A percentile compares a stretch with the other conserved stretches of the same genome.
Evolutionary conservation across 75 land plant species (phyloP).

Genomic region (Ceratopteris richardii): DNA sequence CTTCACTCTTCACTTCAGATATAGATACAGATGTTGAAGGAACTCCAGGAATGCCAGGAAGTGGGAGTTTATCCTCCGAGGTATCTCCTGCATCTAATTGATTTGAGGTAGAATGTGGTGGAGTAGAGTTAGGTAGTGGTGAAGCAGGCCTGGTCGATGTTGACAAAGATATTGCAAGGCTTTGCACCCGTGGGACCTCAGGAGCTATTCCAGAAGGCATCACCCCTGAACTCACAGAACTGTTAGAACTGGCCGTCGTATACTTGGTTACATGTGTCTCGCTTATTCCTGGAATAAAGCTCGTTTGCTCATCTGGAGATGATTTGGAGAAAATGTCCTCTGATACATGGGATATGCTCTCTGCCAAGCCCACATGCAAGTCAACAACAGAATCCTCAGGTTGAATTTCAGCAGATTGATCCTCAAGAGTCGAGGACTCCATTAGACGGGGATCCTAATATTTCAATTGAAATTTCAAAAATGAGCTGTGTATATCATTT

Average conservation of each 20-base stretch:
- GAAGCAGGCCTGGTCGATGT: too few species aligned
- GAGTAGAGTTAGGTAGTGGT: too few species aligned
- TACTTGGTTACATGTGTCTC: neutral
- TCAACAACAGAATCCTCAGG: neutral
- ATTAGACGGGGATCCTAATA: conserved; percentile 31
- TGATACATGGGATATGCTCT: neutral
- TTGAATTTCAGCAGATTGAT: neutral
- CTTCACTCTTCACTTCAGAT: neutral
- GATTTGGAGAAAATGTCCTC: neutral
- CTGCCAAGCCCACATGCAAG: neutral
- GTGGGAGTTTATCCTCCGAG: neutral
- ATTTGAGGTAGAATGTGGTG: neutral
- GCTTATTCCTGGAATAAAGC: conserved; percentile 2
- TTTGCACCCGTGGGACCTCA: too few species aligned
- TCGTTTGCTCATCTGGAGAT: neutral
- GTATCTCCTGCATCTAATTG: neutral
- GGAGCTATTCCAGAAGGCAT: too few species aligned
- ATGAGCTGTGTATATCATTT: too few species aligned
- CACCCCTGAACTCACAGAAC: too few species aligned
- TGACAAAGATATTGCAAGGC: too few species aligned
- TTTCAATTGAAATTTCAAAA: too few species aligned
- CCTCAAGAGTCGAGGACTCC: conserved; percentile 18
- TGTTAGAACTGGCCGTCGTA: too few species aligned
- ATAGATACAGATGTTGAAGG: neutral
- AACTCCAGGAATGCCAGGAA: neutral